These are phyloP conservation scores for Hypoxylon sp. DNA, from an alignment of 2,329 filamentous ascomycete species.

Conservation along the genomic window DNA sequence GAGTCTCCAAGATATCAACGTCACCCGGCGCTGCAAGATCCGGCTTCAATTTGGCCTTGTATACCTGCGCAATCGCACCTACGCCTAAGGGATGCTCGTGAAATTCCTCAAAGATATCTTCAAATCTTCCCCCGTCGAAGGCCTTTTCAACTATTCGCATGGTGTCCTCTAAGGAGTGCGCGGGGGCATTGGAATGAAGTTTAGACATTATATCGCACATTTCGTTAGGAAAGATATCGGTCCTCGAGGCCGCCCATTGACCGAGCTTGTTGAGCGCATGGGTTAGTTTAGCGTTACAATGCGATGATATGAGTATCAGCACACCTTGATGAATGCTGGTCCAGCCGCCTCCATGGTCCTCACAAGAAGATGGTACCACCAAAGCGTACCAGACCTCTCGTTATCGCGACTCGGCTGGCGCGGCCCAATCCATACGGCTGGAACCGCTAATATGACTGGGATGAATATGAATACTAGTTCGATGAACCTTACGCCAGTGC, in stretches of 20 bases:
- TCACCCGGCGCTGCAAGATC: slow-evolving; percentile 75
- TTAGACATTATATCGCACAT: slow-evolving; percentile 95
- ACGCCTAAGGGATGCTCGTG: slow-evolving; percentile 90
- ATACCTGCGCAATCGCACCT: slow-evolving; percentile 96
- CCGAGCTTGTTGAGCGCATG: slow-evolving; percentile 73
- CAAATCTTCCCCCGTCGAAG: slow-evolving; percentile 82
- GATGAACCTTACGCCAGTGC: slow-evolving; percentile 87
- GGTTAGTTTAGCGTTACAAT: slow-evolving; percentile 36
- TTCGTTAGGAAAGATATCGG: slow-evolving; percentile 94
- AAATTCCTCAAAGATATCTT: slow-evolving; percentile 97
- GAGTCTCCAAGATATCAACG: slow-evolving; percentile 65
- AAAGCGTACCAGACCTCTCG: slow-evolving; percentile 84
- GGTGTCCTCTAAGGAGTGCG: slow-evolving; percentile 85
- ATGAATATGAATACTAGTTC: slow-evolving; percentile 91
- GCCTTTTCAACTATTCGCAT: slow-evolving; percentile 83
- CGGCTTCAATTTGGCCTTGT: slow-evolving; percentile 91
- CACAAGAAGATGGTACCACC: slow-evolving; percentile 95
- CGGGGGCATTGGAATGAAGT: slow-evolving; percentile 92
- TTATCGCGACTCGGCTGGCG: slow-evolving; percentile 74
- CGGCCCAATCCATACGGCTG: slow-evolving; percentile 82
- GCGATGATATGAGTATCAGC: slow-evolving; percentile 11
- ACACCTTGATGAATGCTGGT: slow-evolving; percentile 95
- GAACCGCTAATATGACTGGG: slow-evolving; percentile 85
- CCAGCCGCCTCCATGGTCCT: slow-evolving; percentile 91
- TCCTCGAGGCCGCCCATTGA: slow-evolving; percentile 97